A percentile compares a stretch with the other conserved stretches of the same genome.
Evolutionary conservation across 2,329 filamentous ascomycete species (phyloP).

Genomic region (Pseudogymnoascus verrucosus): DNA sequence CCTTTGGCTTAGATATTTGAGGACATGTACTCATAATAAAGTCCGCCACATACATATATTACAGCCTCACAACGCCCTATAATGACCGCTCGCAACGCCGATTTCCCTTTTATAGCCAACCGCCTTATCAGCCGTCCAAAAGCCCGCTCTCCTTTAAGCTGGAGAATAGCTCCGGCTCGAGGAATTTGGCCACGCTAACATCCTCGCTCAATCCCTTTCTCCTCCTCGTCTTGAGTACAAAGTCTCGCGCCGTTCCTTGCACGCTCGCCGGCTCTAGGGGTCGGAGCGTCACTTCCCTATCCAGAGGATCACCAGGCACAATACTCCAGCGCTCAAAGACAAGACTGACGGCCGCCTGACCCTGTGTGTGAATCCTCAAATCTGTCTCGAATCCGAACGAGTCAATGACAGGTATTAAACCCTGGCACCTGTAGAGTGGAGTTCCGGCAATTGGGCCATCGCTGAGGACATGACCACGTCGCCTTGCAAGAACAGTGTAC

Average conservation of each 20-base stretch:
- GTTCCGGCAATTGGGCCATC: constrained; percentile 92
- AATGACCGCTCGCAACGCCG: constrained; percentile 8
- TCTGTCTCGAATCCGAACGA: constrained; percentile 98
- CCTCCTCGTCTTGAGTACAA: constrained; percentile 89
- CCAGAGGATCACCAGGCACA: constrained; percentile 89
- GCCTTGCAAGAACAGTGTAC: constrained; percentile 83
- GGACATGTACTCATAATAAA: constrained; percentile 2
- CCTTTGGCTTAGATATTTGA: background rate
- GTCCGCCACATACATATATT: constrained; percentile 5
- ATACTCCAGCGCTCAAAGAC: constrained; percentile 96
- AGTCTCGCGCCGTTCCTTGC: constrained; percentile 87
- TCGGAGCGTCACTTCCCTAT: constrained; percentile 72
- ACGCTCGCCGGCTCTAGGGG: constrained; percentile 82
- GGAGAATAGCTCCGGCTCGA: constrained; percentile 89
- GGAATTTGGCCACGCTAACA: constrained; percentile 89
- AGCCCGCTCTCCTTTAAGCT: constrained; percentile 83
- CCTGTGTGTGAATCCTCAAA: constrained; percentile 89
- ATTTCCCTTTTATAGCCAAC: constrained; percentile 8
- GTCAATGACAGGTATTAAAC: constrained; percentile 91
- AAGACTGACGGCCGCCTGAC: constrained; percentile 79
- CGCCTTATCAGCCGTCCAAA: constrained; percentile 48
- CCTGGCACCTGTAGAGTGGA: constrained; percentile 83
- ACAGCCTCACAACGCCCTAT: constrained; percentile 8
- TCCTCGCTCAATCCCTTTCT: constrained; percentile 94
- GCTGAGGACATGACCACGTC: constrained; percentile 86